These are phyloP conservation scores for Boletus subluridellus DNA, from an alignment of 1,284 basidiomycete species.

Conservation along the genomic window DNA sequence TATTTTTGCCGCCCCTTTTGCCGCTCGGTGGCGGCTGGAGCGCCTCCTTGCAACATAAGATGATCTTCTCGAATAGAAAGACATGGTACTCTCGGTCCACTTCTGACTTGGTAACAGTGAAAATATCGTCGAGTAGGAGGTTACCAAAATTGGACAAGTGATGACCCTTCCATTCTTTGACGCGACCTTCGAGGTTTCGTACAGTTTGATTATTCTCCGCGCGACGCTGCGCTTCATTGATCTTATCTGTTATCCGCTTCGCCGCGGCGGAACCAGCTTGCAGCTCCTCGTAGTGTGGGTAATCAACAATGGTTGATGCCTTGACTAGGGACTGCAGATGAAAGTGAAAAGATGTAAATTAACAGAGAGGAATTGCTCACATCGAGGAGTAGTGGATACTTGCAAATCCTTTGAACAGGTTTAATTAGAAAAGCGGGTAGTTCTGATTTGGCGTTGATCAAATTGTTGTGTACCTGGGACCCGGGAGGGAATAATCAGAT, in stretches of 20 bases:
- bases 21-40: slow-evolving; percentile 48
- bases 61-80: slow-evolving; percentile 98
- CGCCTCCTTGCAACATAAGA: slow-evolving; percentile 95
- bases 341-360: not conserved
- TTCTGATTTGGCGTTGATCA: slow-evolving; percentile 83
- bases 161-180: slow-evolving; percentile 99
- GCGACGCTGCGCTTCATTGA: slow-evolving; percentile 91
- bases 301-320: slow-evolving; percentile 60
- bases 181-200: slow-evolving; percentile 81
- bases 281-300: slow-evolving; percentile 79
- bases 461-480: slow-evolving; percentile 60
- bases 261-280: slow-evolving; percentile 81
- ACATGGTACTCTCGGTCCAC: slow-evolving; percentile 98
- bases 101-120: slow-evolving; percentile 94
- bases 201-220: slow-evolving; percentile 88
- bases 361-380: slow-evolving; percentile 54
- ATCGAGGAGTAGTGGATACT: slow-evolving; percentile 86
- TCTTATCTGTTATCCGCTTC: slow-evolving; percentile 91
- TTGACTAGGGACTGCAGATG: slow-evolving; percentile 68
- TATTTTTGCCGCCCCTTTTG: slow-evolving; percentile 66
- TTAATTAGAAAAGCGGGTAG: slow-evolving; percentile 89
- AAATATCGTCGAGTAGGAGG: slow-evolving; percentile 90
- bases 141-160: slow-evolving; percentile 91
- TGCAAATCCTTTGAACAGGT: slow-evolving; percentile 88
- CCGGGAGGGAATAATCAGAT: slow-evolving; percentile 14